Evolutionary conservation across 225 moss, liverwort and hornwort genomes (phyloP).

Genomic region (Sphagnum contortum): DNA sequence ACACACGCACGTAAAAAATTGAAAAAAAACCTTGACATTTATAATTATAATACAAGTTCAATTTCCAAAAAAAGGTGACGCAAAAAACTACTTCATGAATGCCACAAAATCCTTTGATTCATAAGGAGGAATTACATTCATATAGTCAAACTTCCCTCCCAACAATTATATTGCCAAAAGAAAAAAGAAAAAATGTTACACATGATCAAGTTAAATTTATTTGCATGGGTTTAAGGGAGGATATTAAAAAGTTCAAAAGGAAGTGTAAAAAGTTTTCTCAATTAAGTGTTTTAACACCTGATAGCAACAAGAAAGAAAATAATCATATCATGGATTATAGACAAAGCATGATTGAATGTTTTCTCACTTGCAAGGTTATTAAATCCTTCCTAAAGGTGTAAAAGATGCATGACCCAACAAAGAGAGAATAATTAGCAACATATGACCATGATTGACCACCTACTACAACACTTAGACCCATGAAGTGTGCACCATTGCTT

Average conservation of each 20-base stretch:
- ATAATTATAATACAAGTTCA: constrained; percentile 64
- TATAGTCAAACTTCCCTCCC: constrained; percentile 78
- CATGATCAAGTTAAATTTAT: no score
- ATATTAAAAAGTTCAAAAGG: no score
- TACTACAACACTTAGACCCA: constrained; percentile 63
- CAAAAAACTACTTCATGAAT: constrained; percentile 65
- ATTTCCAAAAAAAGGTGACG: constrained; percentile 58
- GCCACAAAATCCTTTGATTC: constrained; percentile 69
- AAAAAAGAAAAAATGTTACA: not conserved
- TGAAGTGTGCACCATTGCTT: constrained; percentile 58
- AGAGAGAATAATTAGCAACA: constrained; percentile 6
- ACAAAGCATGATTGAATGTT: no score
- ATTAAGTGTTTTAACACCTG: no score
- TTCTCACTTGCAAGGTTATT: no score
- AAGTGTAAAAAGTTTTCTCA: no score
- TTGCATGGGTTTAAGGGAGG: no score
- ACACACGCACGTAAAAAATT: no score
- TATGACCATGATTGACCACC: constrained; percentile 59
- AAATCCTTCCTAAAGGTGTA: no score
- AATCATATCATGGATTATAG: no score
- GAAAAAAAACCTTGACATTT: not conserved
- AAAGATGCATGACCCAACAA: not conserved
- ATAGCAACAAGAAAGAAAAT: no score
- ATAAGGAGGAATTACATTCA: constrained; percentile 95
- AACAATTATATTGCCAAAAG: constrained; percentile 35